These are phyloP conservation scores for Prunus padus DNA, from an alignment of 306 rosid species.

Conservation along the genomic window DNA sequence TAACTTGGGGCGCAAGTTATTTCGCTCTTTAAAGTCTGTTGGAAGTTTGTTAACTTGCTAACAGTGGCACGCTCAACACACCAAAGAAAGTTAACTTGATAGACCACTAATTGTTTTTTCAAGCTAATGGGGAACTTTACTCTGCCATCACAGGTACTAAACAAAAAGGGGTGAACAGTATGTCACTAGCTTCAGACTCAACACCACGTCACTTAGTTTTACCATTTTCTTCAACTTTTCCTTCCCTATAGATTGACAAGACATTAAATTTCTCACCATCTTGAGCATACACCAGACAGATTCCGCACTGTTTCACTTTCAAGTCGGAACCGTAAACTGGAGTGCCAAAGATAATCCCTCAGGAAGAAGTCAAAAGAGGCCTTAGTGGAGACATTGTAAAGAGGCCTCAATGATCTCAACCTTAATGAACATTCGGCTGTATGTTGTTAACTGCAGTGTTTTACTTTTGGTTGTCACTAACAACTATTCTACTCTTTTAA, in stretches of 20 bases:
- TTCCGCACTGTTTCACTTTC: background rate
- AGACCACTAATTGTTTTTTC: too few relatives aligned
- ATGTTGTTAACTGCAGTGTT: background rate
- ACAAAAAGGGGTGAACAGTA: too few relatives aligned
- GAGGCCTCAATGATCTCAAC: background rate
- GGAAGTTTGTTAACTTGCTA: too few relatives aligned
- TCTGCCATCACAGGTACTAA: too few relatives aligned
- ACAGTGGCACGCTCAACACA: too few relatives aligned
- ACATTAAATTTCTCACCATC: background rate
- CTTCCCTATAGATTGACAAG: background rate
- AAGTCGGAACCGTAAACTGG: background rate
- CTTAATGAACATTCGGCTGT: background rate
- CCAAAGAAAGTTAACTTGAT: too few relatives aligned
- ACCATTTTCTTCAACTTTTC: background rate
- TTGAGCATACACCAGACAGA: background rate
- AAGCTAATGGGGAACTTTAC: too few relatives aligned
- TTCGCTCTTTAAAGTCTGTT: too few relatives aligned
- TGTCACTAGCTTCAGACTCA: too few relatives aligned
- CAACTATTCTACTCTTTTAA: constrained; percentile 14
- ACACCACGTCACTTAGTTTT: too few relatives aligned
- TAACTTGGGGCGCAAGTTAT: too few relatives aligned
- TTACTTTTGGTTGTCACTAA: background rate
- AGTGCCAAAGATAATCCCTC: background rate
- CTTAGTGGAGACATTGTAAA: background rate
- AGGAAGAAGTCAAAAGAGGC: background rate